A percentile compares a stretch with the other conserved stretches of the same genome.
These are phyloP conservation scores for Brasenia schreberi DNA, from an alignment of 164 flowering plant species.

Conservation along the genomic window DNA sequence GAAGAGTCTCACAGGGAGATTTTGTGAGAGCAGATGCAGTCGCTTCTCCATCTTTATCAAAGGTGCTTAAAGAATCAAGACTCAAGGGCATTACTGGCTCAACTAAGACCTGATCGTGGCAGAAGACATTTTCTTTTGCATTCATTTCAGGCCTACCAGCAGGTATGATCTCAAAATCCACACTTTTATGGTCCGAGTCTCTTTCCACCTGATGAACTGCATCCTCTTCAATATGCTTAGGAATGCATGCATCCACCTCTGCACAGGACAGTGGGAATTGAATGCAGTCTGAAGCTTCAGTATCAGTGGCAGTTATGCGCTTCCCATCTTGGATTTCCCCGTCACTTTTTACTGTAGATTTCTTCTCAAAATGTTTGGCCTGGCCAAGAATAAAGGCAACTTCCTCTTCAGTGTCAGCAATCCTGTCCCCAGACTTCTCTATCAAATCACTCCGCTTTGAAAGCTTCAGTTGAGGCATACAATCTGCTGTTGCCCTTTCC, in stretches of 20 bases:
- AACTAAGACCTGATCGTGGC: neutral
- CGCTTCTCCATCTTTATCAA: neutral
- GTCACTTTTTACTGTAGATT: conserved; percentile 18
- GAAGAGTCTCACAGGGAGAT: neutral
- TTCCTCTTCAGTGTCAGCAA: conserved; percentile 59
- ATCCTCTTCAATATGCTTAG: neutral
- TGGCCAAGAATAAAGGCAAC: conserved; percentile 49
- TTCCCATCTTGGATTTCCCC: conserved; percentile 12
- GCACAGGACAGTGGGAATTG: conserved; percentile 7
- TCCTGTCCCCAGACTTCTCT: conserved; percentile 21
- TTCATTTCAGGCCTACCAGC: neutral
- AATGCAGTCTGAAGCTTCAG: conserved; percentile 10
- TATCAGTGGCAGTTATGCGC: conserved; percentile 2
- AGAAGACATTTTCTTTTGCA: neutral
- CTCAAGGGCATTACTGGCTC: neutral
- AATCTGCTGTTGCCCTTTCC: conserved; percentile 23
- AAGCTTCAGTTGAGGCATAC: conserved; percentile 20
- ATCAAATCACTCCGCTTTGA: conserved; percentile 9
- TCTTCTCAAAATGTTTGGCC: conserved; percentile 24
- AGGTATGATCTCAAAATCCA: neutral
- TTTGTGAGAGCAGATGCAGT: neutral
- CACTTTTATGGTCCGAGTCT: neutral
- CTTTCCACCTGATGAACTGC: neutral
- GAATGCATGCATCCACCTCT: conserved; percentile 14
- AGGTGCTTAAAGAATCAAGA: neutral